Percentiles rank a stretch among this genome's conserved stretches.
Conservation (phyloP, 2,329 filamentous ascomycete species). For the Colletotrichum camelliae region DNA sequence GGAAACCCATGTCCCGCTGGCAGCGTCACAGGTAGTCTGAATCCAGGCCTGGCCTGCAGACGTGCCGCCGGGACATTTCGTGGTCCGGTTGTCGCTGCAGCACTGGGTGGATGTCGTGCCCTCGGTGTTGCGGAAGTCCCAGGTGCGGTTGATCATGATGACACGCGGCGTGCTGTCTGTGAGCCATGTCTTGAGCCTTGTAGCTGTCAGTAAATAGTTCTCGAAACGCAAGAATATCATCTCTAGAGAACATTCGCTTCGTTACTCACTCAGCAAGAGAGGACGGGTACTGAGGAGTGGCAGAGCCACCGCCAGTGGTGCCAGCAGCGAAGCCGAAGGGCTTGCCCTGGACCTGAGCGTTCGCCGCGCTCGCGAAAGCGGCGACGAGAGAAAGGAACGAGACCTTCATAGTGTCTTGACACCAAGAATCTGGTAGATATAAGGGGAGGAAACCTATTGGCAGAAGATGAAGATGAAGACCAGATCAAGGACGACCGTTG, state of each 20-base stretch:
- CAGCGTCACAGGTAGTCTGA: constrained; percentile 23
- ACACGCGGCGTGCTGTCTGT: constrained; percentile 36
- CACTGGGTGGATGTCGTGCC: constrained; percentile 26
- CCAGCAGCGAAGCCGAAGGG: constrained; percentile 38
- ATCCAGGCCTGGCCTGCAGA: constrained; percentile 29
- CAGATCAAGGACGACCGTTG: background rate
- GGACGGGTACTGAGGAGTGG: constrained; percentile 44
- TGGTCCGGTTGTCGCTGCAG: constrained; percentile 33
- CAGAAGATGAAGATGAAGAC: background rate
- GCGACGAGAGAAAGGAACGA: constrained; percentile 22
- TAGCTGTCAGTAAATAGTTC: background rate
- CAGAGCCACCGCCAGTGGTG: constrained; percentile 57
- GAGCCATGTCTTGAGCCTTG: constrained; percentile 35
- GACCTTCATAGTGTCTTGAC: background rate
- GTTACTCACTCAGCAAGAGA: constrained; percentile 3
- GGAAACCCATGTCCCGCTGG: constrained; percentile 23
- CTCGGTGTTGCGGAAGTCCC: constrained; percentile 30
- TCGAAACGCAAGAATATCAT: fast-evolving
- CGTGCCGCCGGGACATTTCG: constrained; percentile 25
- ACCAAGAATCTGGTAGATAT: background rate
- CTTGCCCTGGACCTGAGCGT: constrained; percentile 31
- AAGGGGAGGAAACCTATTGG: background rate
- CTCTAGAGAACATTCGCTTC: background rate
- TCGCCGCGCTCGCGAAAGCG: constrained; percentile 22
- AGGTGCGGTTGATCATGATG: constrained; percentile 39